phyloP scores from a whole-genome alignment of 495 filamentous ascomycete species.

The Venustampulla echinocandica region DNA sequence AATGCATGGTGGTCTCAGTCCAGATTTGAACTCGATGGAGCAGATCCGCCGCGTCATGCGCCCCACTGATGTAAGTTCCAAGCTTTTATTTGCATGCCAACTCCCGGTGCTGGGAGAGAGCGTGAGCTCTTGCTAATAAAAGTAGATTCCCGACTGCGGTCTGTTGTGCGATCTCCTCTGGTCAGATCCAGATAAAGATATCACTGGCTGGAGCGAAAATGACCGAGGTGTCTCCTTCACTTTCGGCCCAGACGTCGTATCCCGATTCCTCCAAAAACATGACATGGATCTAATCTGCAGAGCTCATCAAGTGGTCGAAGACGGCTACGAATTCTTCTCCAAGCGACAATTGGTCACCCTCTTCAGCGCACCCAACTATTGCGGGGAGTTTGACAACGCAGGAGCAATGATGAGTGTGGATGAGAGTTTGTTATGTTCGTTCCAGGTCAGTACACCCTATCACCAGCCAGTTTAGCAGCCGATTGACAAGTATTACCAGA shows the following conservation, averaged over 20 bases:
- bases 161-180: conserved; percentile 95
- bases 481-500: conserved; percentile 44
- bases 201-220: conserved; percentile 99
- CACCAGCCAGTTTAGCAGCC: conserved; percentile 3
- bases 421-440: conserved; percentile 94
- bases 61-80: conserved; percentile 81
- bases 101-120: conserved; percentile 30
- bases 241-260: conserved; percentile 97
- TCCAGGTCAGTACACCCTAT: conserved; percentile 64
- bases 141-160: conserved; percentile 94
- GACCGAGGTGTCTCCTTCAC: conserved; percentile 98
- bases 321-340: conserved; percentile 99
- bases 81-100: conserved; percentile 25
- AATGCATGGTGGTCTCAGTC: conserved; percentile 97
- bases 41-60: conserved; percentile 99
- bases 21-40: conserved; percentile 98
- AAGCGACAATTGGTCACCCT: conserved; percentile 96
- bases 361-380: conserved; percentile 98
- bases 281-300: conserved; percentile 99
- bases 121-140: conserved; percentile 37
- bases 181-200: conserved; percentile 99
- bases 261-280: conserved; percentile 97
- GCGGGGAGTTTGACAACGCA: conserved; percentile 98
- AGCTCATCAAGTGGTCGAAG: conserved; percentile 97
- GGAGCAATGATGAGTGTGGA: conserved; percentile 99